Base-by-base conservation (phyloP, 176 grass and related monocot genomes). In the Zoysia pacifica region DNA sequence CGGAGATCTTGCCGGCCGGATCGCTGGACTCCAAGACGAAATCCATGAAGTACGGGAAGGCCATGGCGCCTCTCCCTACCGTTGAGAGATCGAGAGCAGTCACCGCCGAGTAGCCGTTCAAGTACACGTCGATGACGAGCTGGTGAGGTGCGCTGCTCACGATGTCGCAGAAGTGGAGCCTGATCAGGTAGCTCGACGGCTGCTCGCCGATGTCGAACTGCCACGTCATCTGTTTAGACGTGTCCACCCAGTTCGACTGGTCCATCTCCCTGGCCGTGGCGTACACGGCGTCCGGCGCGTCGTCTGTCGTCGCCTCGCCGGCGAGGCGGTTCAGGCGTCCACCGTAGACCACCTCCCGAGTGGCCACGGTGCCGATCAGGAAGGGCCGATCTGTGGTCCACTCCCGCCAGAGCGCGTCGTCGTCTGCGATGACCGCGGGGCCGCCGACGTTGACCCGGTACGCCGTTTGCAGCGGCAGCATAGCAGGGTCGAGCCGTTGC, bases 121-220 rank as follows among this genome's bases (percentile, higher is more conserved):
- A 64, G 18, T 86, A 91, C 35, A 59, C 77, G 11, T 88, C 79
- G 46, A 97, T 74, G 74, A 8, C 39, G 36, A 97, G 83, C 2
- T 39, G 38, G 73, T 56, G 8, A 13, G 82, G 52, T 5, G 46
- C 16, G 9, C 3, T 48, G 69, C 91, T 78, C 45, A 94, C 82
- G 76, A 94, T 85, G 80, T 97, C 79, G 2, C 94, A 94, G 63
- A 82, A 84, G 47, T 97, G 94, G n/a, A 94, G 83, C 41, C 91
- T 71, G 75, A 97, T 60, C 2, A 97, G 72, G 45, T 97, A 97
- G 7, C 67, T 68, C 40, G 87, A 72, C 8, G 5, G 18, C 6
- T 1, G 28, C 5, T 1, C 37, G 58, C 75, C 86, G 1, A 93
- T 74, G 61, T 49, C 28, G 48, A 97, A 89, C 72, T 88, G 79